These are phyloP conservation scores for Talaromyces sp. DNA, from an alignment of 2,329 filamentous ascomycete species.

Conservation along the genomic window DNA sequence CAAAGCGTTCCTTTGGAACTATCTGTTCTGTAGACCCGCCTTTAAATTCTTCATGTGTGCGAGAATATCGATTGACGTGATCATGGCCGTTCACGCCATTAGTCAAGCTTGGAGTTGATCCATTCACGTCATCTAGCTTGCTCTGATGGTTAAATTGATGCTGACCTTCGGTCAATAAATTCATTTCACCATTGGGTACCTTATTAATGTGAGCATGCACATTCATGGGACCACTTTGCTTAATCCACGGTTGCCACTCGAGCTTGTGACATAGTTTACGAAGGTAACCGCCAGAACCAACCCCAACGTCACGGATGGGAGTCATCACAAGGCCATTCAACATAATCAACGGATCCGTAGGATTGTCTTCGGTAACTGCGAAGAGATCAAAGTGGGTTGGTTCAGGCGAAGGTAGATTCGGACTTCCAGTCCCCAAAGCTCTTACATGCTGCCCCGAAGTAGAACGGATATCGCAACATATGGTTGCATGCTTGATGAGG, in stretches of 20 bases:
- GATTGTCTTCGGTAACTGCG: constrained; percentile 18
- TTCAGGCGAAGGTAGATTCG: constrained; percentile 3
- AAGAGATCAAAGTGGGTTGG: constrained; percentile 10
- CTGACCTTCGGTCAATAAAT: background rate
- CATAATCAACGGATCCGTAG: constrained; percentile 18
- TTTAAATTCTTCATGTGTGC: background rate
- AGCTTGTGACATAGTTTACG: constrained; percentile 24
- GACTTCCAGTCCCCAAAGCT: constrained; percentile 15
- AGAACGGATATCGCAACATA: constrained; percentile 19
- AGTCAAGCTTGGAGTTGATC: background rate
- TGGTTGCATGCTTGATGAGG: constrained; percentile 25
- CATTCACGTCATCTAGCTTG: background rate
- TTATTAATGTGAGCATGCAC: background rate
- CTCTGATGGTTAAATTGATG: background rate
- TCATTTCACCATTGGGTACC: background rate
- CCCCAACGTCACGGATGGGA: constrained; percentile 20
- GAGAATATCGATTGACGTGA: background rate
- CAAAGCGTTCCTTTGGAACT: background rate
- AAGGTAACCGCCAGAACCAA: background rate
- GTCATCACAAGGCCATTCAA: constrained; percentile 25
- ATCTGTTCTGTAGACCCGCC: background rate
- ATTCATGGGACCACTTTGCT: background rate
- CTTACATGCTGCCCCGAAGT: constrained; percentile 19
- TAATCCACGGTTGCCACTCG: constrained; percentile 19
- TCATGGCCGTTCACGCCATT: background rate